Conservation (phyloP, 2,329 filamentous ascomycete genomes). For the Kalmusia sp. region DNA sequence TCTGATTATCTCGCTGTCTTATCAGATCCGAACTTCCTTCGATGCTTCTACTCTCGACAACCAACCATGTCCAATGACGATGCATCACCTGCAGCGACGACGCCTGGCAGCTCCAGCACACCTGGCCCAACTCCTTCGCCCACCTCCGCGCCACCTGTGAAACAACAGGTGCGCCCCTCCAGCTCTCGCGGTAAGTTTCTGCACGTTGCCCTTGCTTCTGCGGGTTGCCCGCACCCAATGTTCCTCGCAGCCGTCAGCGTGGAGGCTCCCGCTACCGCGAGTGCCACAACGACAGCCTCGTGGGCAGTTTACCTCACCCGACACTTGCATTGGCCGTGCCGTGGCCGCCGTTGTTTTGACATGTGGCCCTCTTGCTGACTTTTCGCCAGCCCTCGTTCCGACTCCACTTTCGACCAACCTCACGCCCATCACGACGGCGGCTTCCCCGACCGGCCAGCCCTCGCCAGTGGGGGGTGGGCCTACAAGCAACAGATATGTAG, state of each 20-base stretch:
- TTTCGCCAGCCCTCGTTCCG: constrained; percentile 14
- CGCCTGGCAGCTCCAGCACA: constrained; percentile 5
- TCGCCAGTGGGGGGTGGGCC: constrained; percentile 46
- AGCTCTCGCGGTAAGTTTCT: constrained; percentile 23
- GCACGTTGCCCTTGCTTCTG: background rate
- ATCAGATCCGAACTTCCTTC: constrained; percentile 38
- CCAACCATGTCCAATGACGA: constrained; percentile 27
- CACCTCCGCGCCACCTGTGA: background rate
- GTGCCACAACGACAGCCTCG: background rate
- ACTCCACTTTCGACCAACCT: constrained; percentile 12
- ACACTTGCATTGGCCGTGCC: background rate
- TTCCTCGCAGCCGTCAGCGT: background rate
- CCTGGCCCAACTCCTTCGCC: constrained; percentile 12
- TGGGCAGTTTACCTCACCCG: background rate
- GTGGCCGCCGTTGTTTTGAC: background rate
- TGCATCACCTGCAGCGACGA: background rate
- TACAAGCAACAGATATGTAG: constrained; percentile 43
- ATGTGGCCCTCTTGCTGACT: background rate
- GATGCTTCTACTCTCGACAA: constrained; percentile 15
- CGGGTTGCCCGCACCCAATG: background rate
- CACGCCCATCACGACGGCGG: constrained; percentile 32
- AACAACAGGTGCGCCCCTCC: constrained; percentile 11
- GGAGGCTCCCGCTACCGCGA: background rate
- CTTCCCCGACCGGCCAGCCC: constrained; percentile 30
- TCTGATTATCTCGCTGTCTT: constrained; percentile 22